phyloP scores from a whole-genome alignment of 2,329 filamentous ascomycete species.

The Alternaria alternata region DNA sequence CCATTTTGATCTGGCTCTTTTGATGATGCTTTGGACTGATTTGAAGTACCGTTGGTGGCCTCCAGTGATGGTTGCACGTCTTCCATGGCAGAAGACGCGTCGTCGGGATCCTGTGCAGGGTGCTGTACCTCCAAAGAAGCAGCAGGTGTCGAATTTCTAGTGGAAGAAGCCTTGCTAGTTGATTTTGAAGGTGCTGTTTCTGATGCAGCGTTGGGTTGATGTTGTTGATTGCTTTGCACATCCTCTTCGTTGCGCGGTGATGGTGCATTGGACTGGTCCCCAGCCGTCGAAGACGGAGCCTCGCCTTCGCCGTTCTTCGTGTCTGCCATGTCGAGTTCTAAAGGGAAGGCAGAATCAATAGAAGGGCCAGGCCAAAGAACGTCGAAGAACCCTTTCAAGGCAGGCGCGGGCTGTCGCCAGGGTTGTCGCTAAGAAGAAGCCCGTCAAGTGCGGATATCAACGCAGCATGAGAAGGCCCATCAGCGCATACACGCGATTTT shows the following conservation, averaged over 20 bases:
- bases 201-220: constrained; percentile 32
- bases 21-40: constrained; percentile 41
- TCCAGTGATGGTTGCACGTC: constrained; percentile 42
- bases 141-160: constrained; percentile 46
- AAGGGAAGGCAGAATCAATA: constrained; percentile 27
- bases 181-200: constrained; percentile 41
- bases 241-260: constrained; percentile 40
- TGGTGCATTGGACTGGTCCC: constrained; percentile 40
- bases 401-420: constrained; percentile 37
- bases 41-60: constrained; percentile 36
- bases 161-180: constrained; percentile 47
- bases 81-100: constrained; percentile 38
- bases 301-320: constrained; percentile 49
- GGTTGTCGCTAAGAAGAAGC: constrained; percentile 36
- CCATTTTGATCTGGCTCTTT: constrained; percentile 46
- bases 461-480: constrained; percentile 46
- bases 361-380: constrained; percentile 25
- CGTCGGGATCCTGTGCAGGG: constrained; percentile 33
- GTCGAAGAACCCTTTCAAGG: constrained; percentile 31
- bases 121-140: constrained; percentile 36
- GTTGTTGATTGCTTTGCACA: constrained; percentile 37
- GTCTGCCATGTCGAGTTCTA: constrained; percentile 46
- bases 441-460: constrained; percentile 47
- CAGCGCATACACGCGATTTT: constrained; percentile 46
- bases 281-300: constrained; percentile 40